Evolutionary conservation across 2,329 filamentous ascomycete genomes (phyloP).

Genomic region (Sporothrix dimorphospora): DNA sequence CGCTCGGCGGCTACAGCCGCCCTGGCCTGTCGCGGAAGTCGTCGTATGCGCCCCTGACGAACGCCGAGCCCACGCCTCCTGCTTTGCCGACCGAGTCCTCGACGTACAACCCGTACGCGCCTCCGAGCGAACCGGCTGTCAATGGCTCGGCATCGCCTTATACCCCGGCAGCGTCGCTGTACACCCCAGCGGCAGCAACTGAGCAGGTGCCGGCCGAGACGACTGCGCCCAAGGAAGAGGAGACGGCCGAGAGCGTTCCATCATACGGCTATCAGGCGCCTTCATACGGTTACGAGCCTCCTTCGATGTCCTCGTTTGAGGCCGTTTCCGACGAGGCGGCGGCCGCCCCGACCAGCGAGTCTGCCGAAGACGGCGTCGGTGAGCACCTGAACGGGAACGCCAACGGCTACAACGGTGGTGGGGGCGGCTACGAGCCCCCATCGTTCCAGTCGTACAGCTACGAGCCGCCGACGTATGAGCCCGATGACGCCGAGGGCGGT

Average conservation of each 20-base stretch:
- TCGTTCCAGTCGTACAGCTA: conserved; percentile 64
- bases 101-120: conserved; percentile 33
- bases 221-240: neutral
- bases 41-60: conserved; percentile 35
- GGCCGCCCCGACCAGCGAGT: conserved; percentile 27
- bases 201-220: neutral
- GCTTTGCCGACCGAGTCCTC: conserved; percentile 4
- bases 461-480: conserved; percentile 58
- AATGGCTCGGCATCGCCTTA: conserved; percentile 33
- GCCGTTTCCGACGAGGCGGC: conserved; percentile 26
- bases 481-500: conserved; percentile 52
- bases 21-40: conserved; percentile 36
- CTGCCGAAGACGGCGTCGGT: conserved; percentile 29
- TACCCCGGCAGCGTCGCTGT: conserved; percentile 26
- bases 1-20: conserved; percentile 32
- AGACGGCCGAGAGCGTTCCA: neutral
- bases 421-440: conserved; percentile 61
- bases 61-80: conserved; percentile 27
- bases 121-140: neutral
- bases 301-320: conserved; percentile 44
- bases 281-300: conserved; percentile 57
- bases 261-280: conserved; percentile 48
- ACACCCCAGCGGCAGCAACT: neutral
- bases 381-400: neutral
- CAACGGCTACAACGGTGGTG: conserved; percentile 40